Percentiles rank a stretch among this genome's conserved stretches.
These are phyloP conservation scores for Leishmania arabica DNA, from an alignment of 208 protist genomes.

Conservation along the genomic window DNA sequence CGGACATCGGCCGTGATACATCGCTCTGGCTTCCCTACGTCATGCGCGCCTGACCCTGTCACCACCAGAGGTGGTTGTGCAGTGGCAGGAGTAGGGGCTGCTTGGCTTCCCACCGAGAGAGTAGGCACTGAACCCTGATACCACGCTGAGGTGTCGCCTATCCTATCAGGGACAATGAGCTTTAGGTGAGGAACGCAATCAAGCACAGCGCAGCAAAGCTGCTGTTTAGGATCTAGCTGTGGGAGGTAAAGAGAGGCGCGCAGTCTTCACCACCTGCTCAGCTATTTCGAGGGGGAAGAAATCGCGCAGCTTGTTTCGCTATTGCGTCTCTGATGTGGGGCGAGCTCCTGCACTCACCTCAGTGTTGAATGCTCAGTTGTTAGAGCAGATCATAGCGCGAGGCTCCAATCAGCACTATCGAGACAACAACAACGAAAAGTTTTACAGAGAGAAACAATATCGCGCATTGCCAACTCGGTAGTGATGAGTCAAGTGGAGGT, in stretches of 20 bases:
- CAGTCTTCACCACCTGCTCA: neutral
- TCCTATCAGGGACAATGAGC: neutral
- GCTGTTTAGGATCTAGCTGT: neutral
- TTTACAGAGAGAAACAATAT: neutral
- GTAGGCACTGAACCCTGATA: neutral
- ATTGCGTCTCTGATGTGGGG: neutral
- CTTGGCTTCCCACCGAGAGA: neutral
- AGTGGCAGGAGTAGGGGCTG: constrained; percentile 1
- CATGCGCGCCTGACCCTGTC: neutral
- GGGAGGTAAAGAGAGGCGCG: neutral
- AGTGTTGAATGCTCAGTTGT: neutral
- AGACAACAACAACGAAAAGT: constrained; percentile 16
- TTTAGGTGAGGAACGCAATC: neutral
- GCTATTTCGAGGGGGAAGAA: neutral
- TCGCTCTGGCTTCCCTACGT: neutral
- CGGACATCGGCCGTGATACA: neutral
- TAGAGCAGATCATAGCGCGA: neutral
- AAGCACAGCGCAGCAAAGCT: neutral
- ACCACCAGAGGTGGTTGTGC: neutral
- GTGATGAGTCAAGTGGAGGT: too few relatives aligned
- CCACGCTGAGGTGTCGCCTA: neutral
- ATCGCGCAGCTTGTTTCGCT: neutral
- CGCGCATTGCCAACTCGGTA: neutral
- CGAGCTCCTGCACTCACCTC: neutral
- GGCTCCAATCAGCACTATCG: neutral